Conservation (phyloP, 345 rosid species). For the Hypericum androsaemum region DNA sequence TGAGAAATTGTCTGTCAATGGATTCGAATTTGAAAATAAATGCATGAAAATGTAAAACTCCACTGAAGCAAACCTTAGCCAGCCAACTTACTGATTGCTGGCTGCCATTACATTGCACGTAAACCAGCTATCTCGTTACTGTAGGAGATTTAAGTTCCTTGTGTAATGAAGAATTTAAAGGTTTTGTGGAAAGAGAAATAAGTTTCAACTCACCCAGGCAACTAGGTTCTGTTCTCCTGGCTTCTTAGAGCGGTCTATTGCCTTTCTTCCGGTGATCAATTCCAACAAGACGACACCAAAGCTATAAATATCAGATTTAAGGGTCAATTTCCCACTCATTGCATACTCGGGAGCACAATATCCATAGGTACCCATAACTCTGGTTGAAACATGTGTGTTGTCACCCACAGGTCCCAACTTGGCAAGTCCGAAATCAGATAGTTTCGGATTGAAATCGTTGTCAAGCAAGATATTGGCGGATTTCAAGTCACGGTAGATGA, state of each 20-base stretch:
- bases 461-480: conserved; percentile 86
- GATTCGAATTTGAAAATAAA: no score
- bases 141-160: neutral
- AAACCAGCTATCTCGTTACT: no score
- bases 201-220: conserved; percentile 55
- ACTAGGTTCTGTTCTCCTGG: conserved; percentile 80
- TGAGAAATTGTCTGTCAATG: neutral
- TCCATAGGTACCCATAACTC: conserved; percentile 98
- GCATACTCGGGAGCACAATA: conserved; percentile 98
- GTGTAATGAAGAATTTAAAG: neutral
- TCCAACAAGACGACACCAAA: conserved; percentile 96
- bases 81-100: no score
- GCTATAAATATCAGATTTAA: conserved; percentile 89
- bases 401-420: conserved; percentile 96
- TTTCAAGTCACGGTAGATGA: conserved; percentile 88
- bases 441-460: conserved; percentile 61
- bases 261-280: conserved; percentile 82
- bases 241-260: conserved; percentile 47
- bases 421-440: conserved; percentile 91
- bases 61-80: no score
- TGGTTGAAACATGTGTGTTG: conserved; percentile 91
- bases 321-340: conserved; percentile 91
- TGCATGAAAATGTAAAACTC: no score
- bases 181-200: neutral
- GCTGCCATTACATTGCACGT: no score